Base-by-base conservation (phyloP, 306 rosid genomes). In the Castanea sativa region DNA sequence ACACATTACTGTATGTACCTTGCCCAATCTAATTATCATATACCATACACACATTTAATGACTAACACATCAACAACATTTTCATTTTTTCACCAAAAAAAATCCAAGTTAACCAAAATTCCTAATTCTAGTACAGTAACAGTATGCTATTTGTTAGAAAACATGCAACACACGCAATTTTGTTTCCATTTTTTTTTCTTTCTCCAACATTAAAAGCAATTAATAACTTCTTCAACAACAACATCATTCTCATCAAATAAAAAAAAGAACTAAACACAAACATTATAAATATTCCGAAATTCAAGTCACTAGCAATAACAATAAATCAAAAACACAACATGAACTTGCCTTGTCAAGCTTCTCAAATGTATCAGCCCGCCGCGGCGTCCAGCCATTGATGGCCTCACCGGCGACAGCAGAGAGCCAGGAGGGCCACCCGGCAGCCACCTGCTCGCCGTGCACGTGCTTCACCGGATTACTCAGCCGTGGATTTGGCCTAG, bases 371-470 rank as follows among this genome's bases (percentile, higher is more conserved):
- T 96, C 98, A 58, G 98, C 98, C 1, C 97, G 91, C 56, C 98
- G 88, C 15, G 99, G 99, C 11, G 88, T 90, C 92, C 94, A 88
- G 72, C 99, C 99, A 35, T 90, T 91, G 79, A 95, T 91, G 53
- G 99, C 98, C 85, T 96, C 99, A 25, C 99, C 98, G 78, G 98
- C 98, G 77, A 96, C 94, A 76, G 94, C 92, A 53, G 97, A 95
- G 76, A 96, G 92, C 99, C 99, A 96, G 84, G 97, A 86, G 4
- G 99, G 99, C 99, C 99, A 95, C 0, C 99, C 99, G 27, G 99
- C 98, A 4, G 99, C 98, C n/a, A 96, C 96, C 85, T 91, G 99
- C 91, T 96, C 98, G 23, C 99, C 99, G 58, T 89, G 93, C 71
- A 95, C 84, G 73, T 95, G 81, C 81, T 90, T 91, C 55, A 98